These are phyloP conservation scores for Byssochlamys sp. DNA, from an alignment of 2,329 filamentous ascomycete species.

Conservation along the genomic window DNA sequence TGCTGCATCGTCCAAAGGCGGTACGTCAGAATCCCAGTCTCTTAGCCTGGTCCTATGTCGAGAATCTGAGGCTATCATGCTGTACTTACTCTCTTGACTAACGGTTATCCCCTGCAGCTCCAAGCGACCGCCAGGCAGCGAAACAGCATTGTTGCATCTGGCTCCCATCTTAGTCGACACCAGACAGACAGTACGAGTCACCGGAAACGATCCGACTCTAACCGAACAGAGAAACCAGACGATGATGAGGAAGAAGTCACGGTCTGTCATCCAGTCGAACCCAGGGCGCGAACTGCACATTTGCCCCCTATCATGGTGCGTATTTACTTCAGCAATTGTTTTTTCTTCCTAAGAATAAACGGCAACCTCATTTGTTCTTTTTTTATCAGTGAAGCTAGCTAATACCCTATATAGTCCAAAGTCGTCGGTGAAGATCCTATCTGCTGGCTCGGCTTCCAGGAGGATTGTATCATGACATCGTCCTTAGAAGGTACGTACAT, in stretches of 20 bases:
- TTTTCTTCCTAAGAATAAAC: background rate
- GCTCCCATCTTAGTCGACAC: slow-evolving; percentile 41
- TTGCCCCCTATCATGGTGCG: slow-evolving; percentile 80
- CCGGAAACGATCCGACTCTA: slow-evolving; percentile 62
- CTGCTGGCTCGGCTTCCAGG: slow-evolving; percentile 85
- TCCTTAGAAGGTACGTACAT: slow-evolving; percentile 68
- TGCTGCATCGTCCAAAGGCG: slow-evolving; percentile 83
- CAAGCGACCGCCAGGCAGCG: slow-evolving; percentile 30
- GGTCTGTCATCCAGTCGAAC: slow-evolving; percentile 70
- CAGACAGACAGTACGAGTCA: slow-evolving; percentile 54
- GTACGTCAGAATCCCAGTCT: slow-evolving; percentile 43
- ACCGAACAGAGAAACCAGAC: slow-evolving; percentile 41
- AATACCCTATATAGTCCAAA: slow-evolving; percentile 55
- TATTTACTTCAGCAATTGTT: slow-evolving; percentile 8
- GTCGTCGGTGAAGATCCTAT: slow-evolving; percentile 75
- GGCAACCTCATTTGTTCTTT: background rate
- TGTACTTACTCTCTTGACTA: background rate
- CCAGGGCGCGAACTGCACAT: slow-evolving; percentile 72
- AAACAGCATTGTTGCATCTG: slow-evolving; percentile 23
- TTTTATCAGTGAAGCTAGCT: background rate
- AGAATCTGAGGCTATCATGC: background rate
- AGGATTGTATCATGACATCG: slow-evolving; percentile 84
- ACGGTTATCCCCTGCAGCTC: slow-evolving; percentile 13
- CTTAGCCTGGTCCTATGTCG: background rate
- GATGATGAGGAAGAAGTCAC: slow-evolving; percentile 47